These are phyloP conservation scores for Aspergillus pseudonomiae DNA, from an alignment of 2,329 filamentous ascomycete genomes.

Conservation along the genomic window DNA sequence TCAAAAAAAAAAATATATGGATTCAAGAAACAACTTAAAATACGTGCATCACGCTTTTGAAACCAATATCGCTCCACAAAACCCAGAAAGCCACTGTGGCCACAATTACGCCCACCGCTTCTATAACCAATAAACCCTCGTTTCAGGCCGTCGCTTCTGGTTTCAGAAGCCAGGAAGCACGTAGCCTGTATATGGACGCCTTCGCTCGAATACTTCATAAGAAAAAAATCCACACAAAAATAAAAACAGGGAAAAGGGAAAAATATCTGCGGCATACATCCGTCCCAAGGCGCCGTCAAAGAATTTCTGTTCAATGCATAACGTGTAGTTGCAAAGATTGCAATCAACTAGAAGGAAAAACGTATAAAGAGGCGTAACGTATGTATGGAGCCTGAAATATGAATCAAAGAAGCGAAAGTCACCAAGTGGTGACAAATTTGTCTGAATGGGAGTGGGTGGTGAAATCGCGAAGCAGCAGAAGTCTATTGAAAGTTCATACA, in stretches of 20 bases:
- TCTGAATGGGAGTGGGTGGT: background rate
- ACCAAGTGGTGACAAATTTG: conserved; percentile 6
- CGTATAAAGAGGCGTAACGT: conserved; percentile 15
- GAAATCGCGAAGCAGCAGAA: background rate
- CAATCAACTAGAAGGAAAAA: conserved; percentile 4
- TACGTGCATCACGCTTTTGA: background rate
- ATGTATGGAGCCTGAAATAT: conserved; percentile 28
- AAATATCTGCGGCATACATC: conserved; percentile 7
- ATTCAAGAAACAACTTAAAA: background rate
- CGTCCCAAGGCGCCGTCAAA: conserved; percentile 11
- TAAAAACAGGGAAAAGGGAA: background rate
- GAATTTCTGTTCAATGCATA: conserved; percentile 13
- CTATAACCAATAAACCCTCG: conserved; percentile 3
- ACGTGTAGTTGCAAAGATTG: conserved; percentile 12
- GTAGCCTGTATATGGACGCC: background rate
- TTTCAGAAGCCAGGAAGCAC: background rate
- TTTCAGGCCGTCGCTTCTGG: background rate
- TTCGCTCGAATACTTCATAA: conserved; percentile 1
- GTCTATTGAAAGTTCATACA: conserved; percentile 27
- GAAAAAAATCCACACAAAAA: background rate
- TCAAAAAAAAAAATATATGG: background rate
- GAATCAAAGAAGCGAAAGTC: conserved; percentile 14
- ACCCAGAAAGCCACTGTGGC: background rate
- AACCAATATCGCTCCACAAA: background rate
- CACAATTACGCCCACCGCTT: conserved; percentile 4